Evolutionary conservation across 2,329 filamentous ascomycete genomes (phyloP), one percentile per base, ranked within the genome.

Genomic region (Cylindrodendrum hubeiense): DNA sequence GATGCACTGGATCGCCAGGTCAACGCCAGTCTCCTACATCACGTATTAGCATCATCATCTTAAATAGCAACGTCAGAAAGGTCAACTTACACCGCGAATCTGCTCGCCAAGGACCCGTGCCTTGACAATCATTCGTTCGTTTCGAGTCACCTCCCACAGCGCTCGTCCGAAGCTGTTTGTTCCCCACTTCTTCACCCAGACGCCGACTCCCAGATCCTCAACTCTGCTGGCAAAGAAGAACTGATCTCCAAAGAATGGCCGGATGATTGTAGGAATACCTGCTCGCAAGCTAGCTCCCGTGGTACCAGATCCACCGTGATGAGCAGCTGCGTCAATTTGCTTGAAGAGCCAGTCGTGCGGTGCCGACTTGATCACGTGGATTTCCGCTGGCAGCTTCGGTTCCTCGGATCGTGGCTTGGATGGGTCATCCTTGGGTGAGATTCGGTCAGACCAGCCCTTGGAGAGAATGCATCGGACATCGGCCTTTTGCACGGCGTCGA

Each of bases 201-300:
- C 90, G 0, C 96, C 96, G 2, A 98, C 96, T 0, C 96, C 95
- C 6, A 99, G 85, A 75, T 98, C 95, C 78, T 98, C 94, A 1
- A 98, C 92, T 4, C 96, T 88, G 30, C 86, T 89, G 7, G 94
- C 96, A 74, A 97, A 98, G 84, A 99, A 99, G 85, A 92, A 98
- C 77, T 99, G 96, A 74, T 99, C 96, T 5, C 96, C 96, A 76
- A 99, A 99, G 83, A 98, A 99, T 0, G 96, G 96, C 66, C 95
- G 93, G 76, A 98, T 92, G 68, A 99, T 95, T 0, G 96, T 98
- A 0, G 96, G 96, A 5, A 97, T 89, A 2, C 96, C 96, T 0
- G 95, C 95, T 56, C 96, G 88, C 52, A 99, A 84, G 78, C 94
- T 97, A 1, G 96, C 96, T 2, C 96, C 96, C 0, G 96, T 99